Evolutionary conservation across 805 yeast species (phyloP).

Genomic region (Candida suzukii): DNA sequence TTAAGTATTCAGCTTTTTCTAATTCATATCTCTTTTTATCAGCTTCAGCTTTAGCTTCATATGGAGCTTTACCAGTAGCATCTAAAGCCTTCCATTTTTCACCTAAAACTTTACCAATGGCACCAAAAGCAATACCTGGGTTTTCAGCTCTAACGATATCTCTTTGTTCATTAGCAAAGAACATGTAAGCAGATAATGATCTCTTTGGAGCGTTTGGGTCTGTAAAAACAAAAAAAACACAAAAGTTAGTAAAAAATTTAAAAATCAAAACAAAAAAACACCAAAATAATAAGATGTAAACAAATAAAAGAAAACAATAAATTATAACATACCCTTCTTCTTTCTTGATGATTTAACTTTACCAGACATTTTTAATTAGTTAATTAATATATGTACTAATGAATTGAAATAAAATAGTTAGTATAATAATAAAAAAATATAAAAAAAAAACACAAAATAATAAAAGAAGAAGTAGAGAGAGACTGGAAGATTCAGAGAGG

Average conservation of each 20-base stretch:
- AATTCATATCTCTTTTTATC: slow-evolving; percentile 98
- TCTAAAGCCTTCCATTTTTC: slow-evolving; percentile 92
- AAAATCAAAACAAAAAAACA: slow-evolving; percentile 6
- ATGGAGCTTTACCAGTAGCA: slow-evolving; percentile 80
- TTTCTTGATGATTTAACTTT: slow-evolving; percentile 24
- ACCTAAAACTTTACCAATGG: slow-evolving; percentile 92
- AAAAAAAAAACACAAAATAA: not conserved
- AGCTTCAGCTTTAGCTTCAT: slow-evolving; percentile 86
- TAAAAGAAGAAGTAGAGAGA: not conserved
- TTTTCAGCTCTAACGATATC: slow-evolving; percentile 92
- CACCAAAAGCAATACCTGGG: slow-evolving; percentile 94
- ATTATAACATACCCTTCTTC: slow-evolving; percentile 24
- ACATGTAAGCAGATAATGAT: slow-evolving; percentile 97
- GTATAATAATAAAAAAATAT: not conserved
- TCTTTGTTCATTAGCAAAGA: slow-evolving; percentile 96
- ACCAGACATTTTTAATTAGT: slow-evolving; percentile 19
- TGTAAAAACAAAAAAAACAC: not conserved
- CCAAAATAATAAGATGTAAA: no score
- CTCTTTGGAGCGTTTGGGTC: slow-evolving; percentile 99
- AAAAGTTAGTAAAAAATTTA: not conserved
- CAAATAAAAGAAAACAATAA: not conserved
- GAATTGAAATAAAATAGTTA: slow-evolving; percentile 5
- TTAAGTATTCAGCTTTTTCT: slow-evolving; percentile 81
- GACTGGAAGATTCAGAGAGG: not conserved
- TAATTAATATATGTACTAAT: not conserved